Evolutionary conservation across 2,329 filamentous ascomycete species (phyloP).

Genomic region (Huntiella bhutanensis): DNA sequence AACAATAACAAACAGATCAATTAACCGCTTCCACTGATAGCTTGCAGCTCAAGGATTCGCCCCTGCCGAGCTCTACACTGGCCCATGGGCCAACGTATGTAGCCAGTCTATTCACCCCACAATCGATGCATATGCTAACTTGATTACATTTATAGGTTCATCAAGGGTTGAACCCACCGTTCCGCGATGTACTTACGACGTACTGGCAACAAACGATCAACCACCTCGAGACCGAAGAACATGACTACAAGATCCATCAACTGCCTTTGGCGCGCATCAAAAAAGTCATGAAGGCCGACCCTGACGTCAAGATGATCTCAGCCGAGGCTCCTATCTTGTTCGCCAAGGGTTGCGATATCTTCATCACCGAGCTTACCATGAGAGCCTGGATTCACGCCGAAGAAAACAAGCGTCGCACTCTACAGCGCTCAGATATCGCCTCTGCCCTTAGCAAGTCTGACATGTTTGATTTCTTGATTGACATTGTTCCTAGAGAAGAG

Average conservation of each 20-base stretch:
- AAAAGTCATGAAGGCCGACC: conserved; percentile 99
- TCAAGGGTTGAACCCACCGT: conserved; percentile 78
- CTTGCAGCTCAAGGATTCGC: conserved; percentile 75
- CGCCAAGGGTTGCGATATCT: conserved; percentile 96
- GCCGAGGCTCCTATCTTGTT: conserved; percentile 95
- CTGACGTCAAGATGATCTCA: conserved; percentile 99
- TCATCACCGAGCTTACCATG: conserved; percentile 98
- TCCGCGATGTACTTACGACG: conserved; percentile 92
- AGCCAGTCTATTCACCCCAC: background rate
- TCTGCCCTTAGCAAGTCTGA: conserved; percentile 91
- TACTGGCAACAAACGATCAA: conserved; percentile 99
- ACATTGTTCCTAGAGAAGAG: conserved; percentile 93
- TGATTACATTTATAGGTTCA: conserved; percentile 46
- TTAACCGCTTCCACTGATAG: conserved; percentile 24
- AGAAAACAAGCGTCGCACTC: conserved; percentile 90
- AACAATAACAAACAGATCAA: background rate
- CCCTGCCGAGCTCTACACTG: conserved; percentile 84
- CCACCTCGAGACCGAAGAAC: conserved; percentile 81
- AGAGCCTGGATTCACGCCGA: conserved; percentile 98
- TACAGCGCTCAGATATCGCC: conserved; percentile 92
- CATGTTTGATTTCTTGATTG: conserved; percentile 99
- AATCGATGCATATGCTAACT: background rate
- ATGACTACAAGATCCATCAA: conserved; percentile 98
- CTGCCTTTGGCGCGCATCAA: conserved; percentile 95
- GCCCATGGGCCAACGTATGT: conserved; percentile 83